Conservation (phyloP, 257 asterid genomes). For the Ballota nigra region DNA sequence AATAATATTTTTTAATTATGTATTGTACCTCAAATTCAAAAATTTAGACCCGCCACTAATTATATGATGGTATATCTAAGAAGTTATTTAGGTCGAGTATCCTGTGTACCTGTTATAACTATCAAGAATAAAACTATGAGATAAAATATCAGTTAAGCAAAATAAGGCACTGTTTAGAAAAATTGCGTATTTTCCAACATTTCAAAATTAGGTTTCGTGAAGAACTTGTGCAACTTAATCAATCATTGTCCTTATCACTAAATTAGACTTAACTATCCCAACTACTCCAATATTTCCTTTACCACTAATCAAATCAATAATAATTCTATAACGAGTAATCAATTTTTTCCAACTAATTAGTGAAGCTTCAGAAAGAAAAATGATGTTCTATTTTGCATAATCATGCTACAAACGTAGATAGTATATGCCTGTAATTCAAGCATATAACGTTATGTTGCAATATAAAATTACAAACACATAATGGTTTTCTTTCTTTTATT, state of each 20-base stretch:
- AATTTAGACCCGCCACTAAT: too few species aligned
- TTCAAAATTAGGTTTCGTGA: slow-evolving; percentile 24
- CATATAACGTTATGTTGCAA: neutral
- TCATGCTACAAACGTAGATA: neutral
- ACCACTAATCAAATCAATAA: slow-evolving; percentile 11
- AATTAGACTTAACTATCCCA: slow-evolving; percentile 19
- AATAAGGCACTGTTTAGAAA: too few species aligned
- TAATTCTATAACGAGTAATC: neutral
- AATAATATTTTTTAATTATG: too few species aligned
- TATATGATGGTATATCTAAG: too few species aligned
- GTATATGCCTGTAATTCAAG: neutral
- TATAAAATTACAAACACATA: neutral
- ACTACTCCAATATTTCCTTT: slow-evolving; percentile 23
- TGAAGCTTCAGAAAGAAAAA: too few species aligned
- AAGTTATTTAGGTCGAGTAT: too few species aligned
- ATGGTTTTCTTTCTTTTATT: neutral
- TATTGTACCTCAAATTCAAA: too few species aligned
- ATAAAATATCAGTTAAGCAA: neutral
- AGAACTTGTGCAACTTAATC: neutral
- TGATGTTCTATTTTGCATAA: neutral
- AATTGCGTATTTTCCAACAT: too few species aligned
- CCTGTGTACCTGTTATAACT: too few species aligned
- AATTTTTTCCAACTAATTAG: neutral
- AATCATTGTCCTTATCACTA: slow-evolving; percentile 12
- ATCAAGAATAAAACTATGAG: neutral